Percentiles rank a stretch among this genome's conserved stretches.
Conservation (phyloP, 2,329 filamentous ascomycete species). For the Pseudogymnoascus sp. region DNA sequence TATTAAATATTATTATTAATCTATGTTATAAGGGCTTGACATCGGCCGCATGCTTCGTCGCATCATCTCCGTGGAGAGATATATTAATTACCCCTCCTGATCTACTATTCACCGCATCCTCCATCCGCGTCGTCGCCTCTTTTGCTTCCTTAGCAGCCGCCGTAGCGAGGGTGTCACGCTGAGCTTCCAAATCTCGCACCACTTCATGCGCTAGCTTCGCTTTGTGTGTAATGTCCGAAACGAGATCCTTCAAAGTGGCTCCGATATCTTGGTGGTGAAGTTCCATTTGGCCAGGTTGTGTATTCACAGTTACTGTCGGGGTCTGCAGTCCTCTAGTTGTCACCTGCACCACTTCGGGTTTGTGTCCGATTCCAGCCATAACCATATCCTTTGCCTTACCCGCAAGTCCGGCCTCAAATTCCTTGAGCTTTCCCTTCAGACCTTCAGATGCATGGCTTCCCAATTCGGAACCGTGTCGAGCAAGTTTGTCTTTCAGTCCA, state of each 20-base stretch:
- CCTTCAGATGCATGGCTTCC: background rate
- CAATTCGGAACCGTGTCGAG: background rate
- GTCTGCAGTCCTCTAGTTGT: background rate
- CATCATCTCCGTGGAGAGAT: background rate
- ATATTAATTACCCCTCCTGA: background rate
- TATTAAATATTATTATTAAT: background rate
- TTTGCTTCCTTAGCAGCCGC: background rate
- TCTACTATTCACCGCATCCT: background rate
- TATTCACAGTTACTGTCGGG: background rate
- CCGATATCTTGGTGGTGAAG: background rate
- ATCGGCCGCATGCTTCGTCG: background rate
- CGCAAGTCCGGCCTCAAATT: constrained; percentile 14
- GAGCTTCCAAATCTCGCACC: background rate
- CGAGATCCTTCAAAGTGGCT: background rate
- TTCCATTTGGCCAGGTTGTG: background rate
- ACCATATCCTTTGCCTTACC: constrained; percentile 13
- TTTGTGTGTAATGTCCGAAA: background rate
- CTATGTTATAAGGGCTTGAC: background rate
- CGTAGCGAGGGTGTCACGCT: background rate
- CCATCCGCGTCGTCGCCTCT: background rate
- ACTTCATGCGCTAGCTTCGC: background rate
- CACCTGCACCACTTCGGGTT: constrained; percentile 10
- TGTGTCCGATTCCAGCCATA: background rate
- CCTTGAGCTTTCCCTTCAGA: constrained; percentile 13
- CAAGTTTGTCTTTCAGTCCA: background rate